A percentile compares a stretch with the other conserved stretches of the same genome.
phyloP scores from a whole-genome alignment of 1,139 yeast species.

The Debaryomyces psychrophilus region DNA sequence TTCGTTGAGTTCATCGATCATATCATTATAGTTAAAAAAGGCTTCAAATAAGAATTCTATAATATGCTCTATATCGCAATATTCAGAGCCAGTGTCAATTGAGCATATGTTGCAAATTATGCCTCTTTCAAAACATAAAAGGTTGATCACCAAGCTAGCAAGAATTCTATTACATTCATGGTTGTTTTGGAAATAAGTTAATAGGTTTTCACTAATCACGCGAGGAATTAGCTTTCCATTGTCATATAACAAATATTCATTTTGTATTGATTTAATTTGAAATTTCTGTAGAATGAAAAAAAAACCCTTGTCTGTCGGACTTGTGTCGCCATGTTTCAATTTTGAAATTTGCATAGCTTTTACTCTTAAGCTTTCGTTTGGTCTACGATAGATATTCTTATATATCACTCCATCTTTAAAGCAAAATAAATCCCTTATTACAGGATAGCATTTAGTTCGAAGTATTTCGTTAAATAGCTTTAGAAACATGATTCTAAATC shows the following conservation, averaged over 20 bases:
- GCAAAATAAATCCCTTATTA: conserved; percentile 6
- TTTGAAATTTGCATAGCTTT: conserved; percentile 15
- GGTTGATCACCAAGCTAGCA: conserved; percentile 6
- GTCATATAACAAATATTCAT: conserved; percentile 4
- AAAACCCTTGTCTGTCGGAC: neutral
- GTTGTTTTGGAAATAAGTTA: conserved; percentile 16
- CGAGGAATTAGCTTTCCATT: conserved; percentile 10
- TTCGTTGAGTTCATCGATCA: conserved; percentile 14
- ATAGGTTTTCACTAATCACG: conserved; percentile 8
- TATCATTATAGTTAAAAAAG: conserved; percentile 14
- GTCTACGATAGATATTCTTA: neutral
- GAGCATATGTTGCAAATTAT: conserved; percentile 6
- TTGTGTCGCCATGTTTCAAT: neutral
- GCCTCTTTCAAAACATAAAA: conserved; percentile 9
- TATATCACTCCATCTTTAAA: neutral
- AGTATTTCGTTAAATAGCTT: conserved; percentile 1
- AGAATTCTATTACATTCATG: conserved; percentile 12
- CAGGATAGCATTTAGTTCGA: neutral
- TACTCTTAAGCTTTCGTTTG: conserved; percentile 9
- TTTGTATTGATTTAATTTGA: neutral
- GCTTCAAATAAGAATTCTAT: conserved; percentile 19
- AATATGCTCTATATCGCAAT: conserved; percentile 6
- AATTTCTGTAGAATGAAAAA: conserved; percentile 1
- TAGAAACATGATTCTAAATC: neutral
- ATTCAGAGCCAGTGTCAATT: neutral